Evolutionary conservation across 495 filamentous ascomycete genomes (phyloP).

Genomic region (Aspergillus bertholletiae): DNA sequence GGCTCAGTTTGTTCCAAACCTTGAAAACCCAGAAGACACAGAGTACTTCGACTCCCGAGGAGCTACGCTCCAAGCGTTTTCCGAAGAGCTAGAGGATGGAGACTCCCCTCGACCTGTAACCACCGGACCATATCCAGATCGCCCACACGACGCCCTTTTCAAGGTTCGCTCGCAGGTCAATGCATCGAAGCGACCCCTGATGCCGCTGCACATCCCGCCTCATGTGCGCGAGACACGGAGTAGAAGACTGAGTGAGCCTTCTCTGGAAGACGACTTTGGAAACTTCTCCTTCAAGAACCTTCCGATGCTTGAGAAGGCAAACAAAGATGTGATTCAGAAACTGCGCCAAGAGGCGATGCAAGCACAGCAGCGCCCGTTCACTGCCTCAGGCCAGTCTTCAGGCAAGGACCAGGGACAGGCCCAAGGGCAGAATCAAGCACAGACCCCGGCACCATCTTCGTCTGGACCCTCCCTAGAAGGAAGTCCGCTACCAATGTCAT

Average conservation of each 20-base stretch:
- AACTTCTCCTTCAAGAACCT: constrained; percentile 97
- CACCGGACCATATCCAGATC: constrained; percentile 60
- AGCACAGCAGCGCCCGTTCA: constrained; percentile 47
- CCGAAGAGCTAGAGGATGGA: constrained; percentile 92
- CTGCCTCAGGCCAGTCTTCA: constrained; percentile 9
- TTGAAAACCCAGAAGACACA: constrained; percentile 93
- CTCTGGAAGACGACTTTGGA: constrained; percentile 87
- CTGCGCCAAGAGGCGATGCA: constrained; percentile 83
- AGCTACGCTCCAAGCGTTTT: constrained; percentile 83
- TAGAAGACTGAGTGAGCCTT: constrained; percentile 85
- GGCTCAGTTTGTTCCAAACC: constrained; percentile 89
- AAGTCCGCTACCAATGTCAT: constrained; percentile 76
- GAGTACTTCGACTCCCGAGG: constrained; percentile 96
- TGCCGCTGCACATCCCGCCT: constrained; percentile 93
- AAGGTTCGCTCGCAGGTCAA: constrained; percentile 84
- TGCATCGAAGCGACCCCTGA: constrained; percentile 77
- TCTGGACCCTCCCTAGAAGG: constrained; percentile 72
- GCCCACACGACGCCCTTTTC: constrained; percentile 92
- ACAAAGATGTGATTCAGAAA: constrained; percentile 97
- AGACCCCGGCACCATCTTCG: constrained; percentile 28
- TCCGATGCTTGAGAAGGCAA: constrained; percentile 93
- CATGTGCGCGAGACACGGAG: constrained; percentile 83
- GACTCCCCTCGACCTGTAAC: constrained; percentile 51
- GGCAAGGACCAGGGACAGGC: not conserved
- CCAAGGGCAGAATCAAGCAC: not conserved